phyloP scores from a whole-genome alignment of 139 green algal genomes.

The Volvox reticuliferus region DNA sequence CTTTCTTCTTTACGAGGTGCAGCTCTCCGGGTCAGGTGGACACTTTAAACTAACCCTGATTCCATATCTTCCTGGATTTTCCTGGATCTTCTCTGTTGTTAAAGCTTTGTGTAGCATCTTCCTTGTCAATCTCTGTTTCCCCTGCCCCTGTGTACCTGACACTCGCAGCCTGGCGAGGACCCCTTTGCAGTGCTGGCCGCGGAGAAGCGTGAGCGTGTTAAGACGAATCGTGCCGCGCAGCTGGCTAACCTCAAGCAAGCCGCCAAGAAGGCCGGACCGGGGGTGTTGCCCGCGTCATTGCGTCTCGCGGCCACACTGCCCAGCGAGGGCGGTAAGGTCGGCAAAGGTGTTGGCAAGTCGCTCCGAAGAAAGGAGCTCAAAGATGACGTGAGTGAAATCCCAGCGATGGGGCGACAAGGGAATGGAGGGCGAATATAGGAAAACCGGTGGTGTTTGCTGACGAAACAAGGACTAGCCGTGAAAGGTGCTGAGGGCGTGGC shows the following conservation, averaged over 20 bases:
- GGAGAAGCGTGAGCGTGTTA: constrained; percentile 86
- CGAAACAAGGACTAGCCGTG: no score
- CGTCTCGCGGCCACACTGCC: constrained; percentile 80
- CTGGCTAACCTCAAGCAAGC: constrained; percentile 84
- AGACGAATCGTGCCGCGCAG: constrained; percentile 79
- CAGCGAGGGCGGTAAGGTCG: constrained; percentile 69
- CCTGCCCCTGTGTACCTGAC: background rate
- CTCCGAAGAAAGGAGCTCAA: constrained; percentile 79
- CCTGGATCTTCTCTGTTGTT: no score
- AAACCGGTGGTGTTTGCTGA: no score
- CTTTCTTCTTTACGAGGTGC: no score
- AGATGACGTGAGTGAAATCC: constrained; percentile 67
- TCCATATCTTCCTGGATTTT: no score
- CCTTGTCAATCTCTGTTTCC: background rate
- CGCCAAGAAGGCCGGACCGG: constrained; percentile 56
- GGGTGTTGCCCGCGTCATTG: constrained; percentile 80
- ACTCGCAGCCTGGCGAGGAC: constrained; percentile 83
- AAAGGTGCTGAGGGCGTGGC: no score
- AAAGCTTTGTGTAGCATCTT: no score
- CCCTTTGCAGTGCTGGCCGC: constrained; percentile 84
- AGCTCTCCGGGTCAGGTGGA: no score
- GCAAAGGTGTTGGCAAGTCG: constrained; percentile 44
- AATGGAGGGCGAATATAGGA: no score
- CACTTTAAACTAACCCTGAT: no score
- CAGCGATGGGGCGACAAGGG: no score